Percentiles rank a stretch among this genome's conserved stretches.
phyloP scores from a whole-genome alignment of 495 filamentous ascomycete species.

The Beverwykella pulmonaria region DNA sequence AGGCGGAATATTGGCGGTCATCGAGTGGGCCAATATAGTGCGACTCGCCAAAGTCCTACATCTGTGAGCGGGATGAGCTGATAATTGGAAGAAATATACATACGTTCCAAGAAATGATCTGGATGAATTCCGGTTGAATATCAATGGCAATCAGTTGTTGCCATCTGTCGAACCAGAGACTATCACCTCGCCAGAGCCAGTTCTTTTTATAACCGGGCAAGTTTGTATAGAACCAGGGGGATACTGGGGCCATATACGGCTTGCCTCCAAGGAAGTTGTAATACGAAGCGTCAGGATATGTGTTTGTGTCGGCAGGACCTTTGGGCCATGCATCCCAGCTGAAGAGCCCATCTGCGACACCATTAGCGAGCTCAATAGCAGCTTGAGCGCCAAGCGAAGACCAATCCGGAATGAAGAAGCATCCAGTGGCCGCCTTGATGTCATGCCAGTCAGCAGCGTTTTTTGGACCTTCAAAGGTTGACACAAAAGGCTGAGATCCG shows the following conservation, averaged over 20 bases:
- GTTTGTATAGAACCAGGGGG: constrained; percentile 76
- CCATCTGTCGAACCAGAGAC: constrained; percentile 77
- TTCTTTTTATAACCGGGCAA: constrained; percentile 71
- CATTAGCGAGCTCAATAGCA: constrained; percentile 47
- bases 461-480: constrained; percentile 71
- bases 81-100: too few species aligned
- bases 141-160: constrained; percentile 64
- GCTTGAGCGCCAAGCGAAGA: too few species aligned
- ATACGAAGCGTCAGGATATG: constrained; percentile 17
- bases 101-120: constrained; percentile 69
- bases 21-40: constrained; percentile 72
- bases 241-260: constrained; percentile 78
- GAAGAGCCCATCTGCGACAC: constrained; percentile 63
- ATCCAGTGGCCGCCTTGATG: constrained; percentile 50
- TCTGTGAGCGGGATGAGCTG: too few species aligned
- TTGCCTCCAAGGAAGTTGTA: constrained; percentile 51
- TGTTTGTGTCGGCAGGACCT: constrained; percentile 49
- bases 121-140: constrained; percentile 65
- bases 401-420: constrained; percentile 68
- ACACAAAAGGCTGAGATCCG: constrained; percentile 60
- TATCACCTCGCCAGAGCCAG: constrained; percentile 72
- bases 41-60: constrained; percentile 75
- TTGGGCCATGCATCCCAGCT: constrained; percentile 77
- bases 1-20: too few species aligned
- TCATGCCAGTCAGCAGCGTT: constrained; percentile 60